Conservation (phyloP, 345 rosid genomes). For the Mercurialis annua region DNA sequence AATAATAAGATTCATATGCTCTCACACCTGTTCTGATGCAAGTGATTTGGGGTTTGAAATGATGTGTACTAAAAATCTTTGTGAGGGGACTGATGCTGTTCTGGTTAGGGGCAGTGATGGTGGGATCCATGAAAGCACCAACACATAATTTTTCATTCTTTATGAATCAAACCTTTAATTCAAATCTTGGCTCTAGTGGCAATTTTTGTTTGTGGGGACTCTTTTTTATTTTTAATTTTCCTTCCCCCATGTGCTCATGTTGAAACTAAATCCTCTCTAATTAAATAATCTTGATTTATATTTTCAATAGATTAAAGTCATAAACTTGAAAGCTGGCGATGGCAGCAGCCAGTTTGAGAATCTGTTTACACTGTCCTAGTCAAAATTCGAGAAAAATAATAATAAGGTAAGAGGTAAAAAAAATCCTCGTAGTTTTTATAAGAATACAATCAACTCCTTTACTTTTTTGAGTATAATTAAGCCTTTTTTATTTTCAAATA, state of each 20-base stretch:
- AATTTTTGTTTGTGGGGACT: constrained; percentile 19
- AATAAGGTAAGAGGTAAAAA: no score
- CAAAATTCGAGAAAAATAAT: constrained; percentile 3
- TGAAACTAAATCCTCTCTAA: constrained; percentile 14
- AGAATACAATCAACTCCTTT: no score
- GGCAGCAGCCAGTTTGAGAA: constrained; percentile 21
- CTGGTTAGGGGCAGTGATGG: constrained; percentile 22
- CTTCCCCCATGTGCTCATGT: constrained; percentile 29
- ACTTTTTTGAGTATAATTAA: no score
- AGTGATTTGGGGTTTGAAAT: constrained; percentile 18
- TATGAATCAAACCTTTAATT: constrained; percentile 28
- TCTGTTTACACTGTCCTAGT: constrained; percentile 10
- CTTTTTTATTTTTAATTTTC: not conserved
- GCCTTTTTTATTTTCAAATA: no score
- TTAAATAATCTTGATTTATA: not conserved
- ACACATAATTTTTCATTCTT: constrained; percentile 7
- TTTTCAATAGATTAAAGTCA: not conserved
- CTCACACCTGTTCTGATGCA: not conserved
- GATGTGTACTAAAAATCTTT: constrained; percentile 16
- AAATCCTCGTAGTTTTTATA: no score
- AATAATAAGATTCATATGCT: no score
- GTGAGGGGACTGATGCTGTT: constrained; percentile 2
- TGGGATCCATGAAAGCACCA: constrained; percentile 40
- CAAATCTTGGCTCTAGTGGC: constrained; percentile 30
- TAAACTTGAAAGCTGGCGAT: constrained; percentile 3